Evolutionary conservation across 2,329 filamentous ascomycete genomes (phyloP), one percentile per base, ranked within the genome.

Genomic region (Podosphaera xanthii): DNA sequence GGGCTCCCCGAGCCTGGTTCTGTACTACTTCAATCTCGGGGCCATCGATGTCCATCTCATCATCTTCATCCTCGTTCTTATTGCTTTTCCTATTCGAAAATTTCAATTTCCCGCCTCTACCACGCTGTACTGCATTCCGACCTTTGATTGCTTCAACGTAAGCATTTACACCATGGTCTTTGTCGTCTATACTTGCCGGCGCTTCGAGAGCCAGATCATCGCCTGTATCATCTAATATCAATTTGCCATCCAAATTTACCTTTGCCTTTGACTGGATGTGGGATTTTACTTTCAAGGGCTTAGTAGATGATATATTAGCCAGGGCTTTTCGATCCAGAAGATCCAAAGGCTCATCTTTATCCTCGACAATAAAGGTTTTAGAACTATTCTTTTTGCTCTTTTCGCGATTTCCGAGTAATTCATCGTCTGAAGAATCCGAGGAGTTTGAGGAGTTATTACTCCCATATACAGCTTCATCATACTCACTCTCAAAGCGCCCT

Each of bases 311-410:
- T 67, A 98, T 96, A 69, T 88, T 92, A 59, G 88, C 91, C 49
- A 98, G 79, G 7, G 90, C 88, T 69, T 84, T 84, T 62, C 87
- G 86, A 67, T 92, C 91, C 14, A 98, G 80, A 53, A 98, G 79
- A 73, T 98, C 92, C 49, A 98, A 83, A 0, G 92, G 92, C 70
- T 97, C 92, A 66, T 94, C 87, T 60, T 94, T 88, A 62, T 94
- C 86, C 73, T 97, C 91, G 61, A 95, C 80, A 65, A 98, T 97
- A 71, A 92, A 98, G 0, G 85, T 81, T 66, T 81, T 82, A 66
- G 78, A 78, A 49, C 78, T 80, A 70, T 81, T 82, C 67, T 80
- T 72, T 61, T 75, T 70, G 63, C 72, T 67, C 69, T 76, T 74
- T 64, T 72, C 74, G 38, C 64, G 70, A 65, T 71, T 71, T 48